These are phyloP conservation scores for Entelexis paramagnoliae DNA, from an alignment of 1,139 yeast genomes.

Conservation along the genomic window DNA sequence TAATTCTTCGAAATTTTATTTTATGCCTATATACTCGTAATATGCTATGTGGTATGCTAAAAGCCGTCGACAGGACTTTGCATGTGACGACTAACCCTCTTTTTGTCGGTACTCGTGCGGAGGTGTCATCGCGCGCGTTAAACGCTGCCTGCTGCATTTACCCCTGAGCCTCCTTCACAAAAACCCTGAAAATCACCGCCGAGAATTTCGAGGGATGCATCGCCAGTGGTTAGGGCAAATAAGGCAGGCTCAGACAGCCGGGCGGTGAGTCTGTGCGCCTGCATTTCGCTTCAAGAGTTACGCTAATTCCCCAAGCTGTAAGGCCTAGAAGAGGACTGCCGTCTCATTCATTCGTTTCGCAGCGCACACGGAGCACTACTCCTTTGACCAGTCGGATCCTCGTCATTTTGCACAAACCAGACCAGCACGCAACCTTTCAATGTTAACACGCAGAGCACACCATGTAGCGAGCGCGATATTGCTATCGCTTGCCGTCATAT, in stretches of 20 bases:
- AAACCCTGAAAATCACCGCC: not conserved
- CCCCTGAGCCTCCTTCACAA: slow-evolving; percentile 4
- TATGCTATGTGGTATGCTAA: too few relatives aligned
- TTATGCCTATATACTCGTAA: too few relatives aligned
- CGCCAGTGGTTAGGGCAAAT: slow-evolving; percentile 1
- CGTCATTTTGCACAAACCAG: too few relatives aligned
- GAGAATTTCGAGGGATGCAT: not conserved
- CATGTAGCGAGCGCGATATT: not conserved
- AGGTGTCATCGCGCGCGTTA: too few relatives aligned
- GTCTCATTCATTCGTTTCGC: too few relatives aligned
- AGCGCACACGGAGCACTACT: too few relatives aligned
- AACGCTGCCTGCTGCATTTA: not conserved
- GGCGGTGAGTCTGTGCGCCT: not conserved
- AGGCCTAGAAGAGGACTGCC: not conserved
- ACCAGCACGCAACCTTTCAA: not conserved
- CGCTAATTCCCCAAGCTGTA: too few relatives aligned
- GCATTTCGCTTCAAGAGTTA: not conserved
- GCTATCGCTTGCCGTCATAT: not conserved
- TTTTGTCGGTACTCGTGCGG: too few relatives aligned
- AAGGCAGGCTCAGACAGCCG: not conserved
- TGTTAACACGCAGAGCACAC: not conserved
- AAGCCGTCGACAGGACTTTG: too few relatives aligned
- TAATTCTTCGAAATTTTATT: too few relatives aligned
- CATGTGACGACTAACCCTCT: too few relatives aligned
- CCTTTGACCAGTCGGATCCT: too few relatives aligned